Conservation (phyloP, 805 yeast genomes). For the Saturnispora hagleri region DNA sequence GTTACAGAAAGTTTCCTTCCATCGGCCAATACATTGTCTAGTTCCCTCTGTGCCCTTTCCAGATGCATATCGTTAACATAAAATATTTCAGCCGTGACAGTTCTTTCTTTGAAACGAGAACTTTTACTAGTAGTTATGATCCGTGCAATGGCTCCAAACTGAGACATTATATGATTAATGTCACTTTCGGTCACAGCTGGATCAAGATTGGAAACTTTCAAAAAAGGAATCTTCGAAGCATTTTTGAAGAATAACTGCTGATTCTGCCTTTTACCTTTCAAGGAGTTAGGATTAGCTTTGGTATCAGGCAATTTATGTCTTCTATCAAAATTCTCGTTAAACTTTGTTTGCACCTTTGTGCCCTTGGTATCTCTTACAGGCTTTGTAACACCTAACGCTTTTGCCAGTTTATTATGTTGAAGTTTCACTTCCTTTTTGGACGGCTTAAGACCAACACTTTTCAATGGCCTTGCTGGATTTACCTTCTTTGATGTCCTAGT, state of each 20-base stretch:
- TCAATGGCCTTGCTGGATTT: not conserved
- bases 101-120: not conserved
- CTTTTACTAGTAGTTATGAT: slow-evolving; percentile 8
- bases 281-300: not conserved
- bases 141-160: slow-evolving; percentile 16
- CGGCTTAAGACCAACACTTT: not conserved
- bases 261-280: not conserved
- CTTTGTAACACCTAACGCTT: not conserved
- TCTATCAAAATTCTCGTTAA: not conserved
- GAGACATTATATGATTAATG: slow-evolving; percentile 19
- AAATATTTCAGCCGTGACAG: slow-evolving; percentile 16
- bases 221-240: slow-evolving; percentile 17
- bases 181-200: slow-evolving; percentile 26
- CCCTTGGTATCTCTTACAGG: not conserved
- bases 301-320: not conserved
- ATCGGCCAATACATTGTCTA: slow-evolving; percentile 14
- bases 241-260: slow-evolving; percentile 17
- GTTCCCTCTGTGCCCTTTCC: slow-evolving; percentile 2
- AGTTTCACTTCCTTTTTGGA: not conserved
- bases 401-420: not conserved
- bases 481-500: not conserved
- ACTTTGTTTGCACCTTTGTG: not conserved
- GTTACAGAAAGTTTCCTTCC: slow-evolving; percentile 10
- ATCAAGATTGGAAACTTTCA: slow-evolving; percentile 25
- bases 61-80: slow-evolving; percentile 10